Percentiles rank a stretch among this genome's conserved stretches.
These are phyloP conservation scores for Globisporangium cederbergense DNA, from an alignment of 352 stramenopile species.

Conservation along the genomic window DNA sequence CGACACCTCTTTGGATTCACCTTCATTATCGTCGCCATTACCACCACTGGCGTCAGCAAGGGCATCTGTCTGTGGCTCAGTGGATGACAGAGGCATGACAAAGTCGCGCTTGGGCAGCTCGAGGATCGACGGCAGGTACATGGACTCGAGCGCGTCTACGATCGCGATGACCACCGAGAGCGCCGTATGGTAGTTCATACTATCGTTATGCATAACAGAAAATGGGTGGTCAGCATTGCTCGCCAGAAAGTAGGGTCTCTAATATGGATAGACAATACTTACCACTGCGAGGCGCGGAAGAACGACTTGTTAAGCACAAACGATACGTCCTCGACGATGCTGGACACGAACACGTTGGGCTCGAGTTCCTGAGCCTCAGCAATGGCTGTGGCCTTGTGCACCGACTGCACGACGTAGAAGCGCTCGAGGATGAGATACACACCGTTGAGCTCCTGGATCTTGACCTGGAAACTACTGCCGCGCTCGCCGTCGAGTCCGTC, in stretches of 20 bases:
- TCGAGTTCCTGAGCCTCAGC: slow-evolving; percentile 75
- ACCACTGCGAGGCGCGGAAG: slow-evolving; percentile 73
- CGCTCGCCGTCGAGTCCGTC: slow-evolving; percentile 39
- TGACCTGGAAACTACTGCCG: slow-evolving; percentile 37
- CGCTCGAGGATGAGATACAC: slow-evolving; percentile 81
- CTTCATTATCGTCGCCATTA: slow-evolving; percentile 21
- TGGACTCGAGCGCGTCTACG: slow-evolving; percentile 79
- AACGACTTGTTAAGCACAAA: slow-evolving; percentile 87
- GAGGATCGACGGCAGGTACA: slow-evolving; percentile 73
- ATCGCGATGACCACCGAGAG: slow-evolving; percentile 80
- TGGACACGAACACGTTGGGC: slow-evolving; percentile 64
- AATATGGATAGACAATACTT: neutral
- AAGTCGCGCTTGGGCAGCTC: slow-evolving; percentile 59
- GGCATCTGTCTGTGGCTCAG: neutral
- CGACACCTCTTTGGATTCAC: slow-evolving; percentile 34
- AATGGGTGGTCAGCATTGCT: neutral
- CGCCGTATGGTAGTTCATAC: slow-evolving; percentile 78
- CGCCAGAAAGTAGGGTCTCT: neutral
- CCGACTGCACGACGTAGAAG: slow-evolving; percentile 85
- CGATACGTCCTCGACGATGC: slow-evolving; percentile 80
- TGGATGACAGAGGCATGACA: slow-evolving; percentile 39
- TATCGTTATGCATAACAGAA: slow-evolving; percentile 16
- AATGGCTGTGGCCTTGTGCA: slow-evolving; percentile 82
- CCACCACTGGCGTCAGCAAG: slow-evolving; percentile 1
- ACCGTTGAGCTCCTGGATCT: slow-evolving; percentile 73